Evolutionary conservation across 495 filamentous ascomycete species (phyloP).

Genomic region (Talaromyces ruber): DNA sequence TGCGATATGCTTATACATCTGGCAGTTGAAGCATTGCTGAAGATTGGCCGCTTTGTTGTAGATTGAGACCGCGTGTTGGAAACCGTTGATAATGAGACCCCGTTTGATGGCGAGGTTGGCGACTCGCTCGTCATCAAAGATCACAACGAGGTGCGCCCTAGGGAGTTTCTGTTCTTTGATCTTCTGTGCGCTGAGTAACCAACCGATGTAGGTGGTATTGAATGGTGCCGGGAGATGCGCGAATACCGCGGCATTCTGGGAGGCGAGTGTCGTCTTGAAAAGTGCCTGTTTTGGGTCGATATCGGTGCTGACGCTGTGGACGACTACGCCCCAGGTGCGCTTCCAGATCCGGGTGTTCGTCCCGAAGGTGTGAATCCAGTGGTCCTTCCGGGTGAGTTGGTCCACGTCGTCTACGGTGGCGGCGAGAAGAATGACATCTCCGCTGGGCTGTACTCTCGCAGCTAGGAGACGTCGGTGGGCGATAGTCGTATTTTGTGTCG

Average conservation of each 20-base stretch:
- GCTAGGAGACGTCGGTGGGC: not conserved
- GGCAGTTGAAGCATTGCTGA: no score
- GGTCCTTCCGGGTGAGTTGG: not conserved
- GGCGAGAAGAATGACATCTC: not conserved
- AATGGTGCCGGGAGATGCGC: not conserved
- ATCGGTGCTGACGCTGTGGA: not conserved
- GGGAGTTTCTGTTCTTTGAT: not conserved
- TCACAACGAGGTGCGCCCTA: no score
- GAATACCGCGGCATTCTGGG: not conserved
- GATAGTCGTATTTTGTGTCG: not conserved
- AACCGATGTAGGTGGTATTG: not conserved
- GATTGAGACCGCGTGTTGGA: no score
- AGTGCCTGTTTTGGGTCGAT: not conserved
- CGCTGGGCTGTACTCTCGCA: not conserved
- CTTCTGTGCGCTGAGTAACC: not conserved
- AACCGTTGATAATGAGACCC: no score
- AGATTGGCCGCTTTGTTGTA: no score
- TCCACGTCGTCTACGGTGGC: conserved; percentile 1
- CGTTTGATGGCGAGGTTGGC: no score
- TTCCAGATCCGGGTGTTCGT: not conserved
- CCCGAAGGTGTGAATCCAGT: not conserved
- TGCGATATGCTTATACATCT: no score
- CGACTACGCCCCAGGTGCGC: not conserved
- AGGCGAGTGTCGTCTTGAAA: not conserved
- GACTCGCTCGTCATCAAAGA: no score